Evolutionary conservation across 192 early-diverging fungal species (phyloP).

Genomic region (Backusella liffmaniae): DNA sequence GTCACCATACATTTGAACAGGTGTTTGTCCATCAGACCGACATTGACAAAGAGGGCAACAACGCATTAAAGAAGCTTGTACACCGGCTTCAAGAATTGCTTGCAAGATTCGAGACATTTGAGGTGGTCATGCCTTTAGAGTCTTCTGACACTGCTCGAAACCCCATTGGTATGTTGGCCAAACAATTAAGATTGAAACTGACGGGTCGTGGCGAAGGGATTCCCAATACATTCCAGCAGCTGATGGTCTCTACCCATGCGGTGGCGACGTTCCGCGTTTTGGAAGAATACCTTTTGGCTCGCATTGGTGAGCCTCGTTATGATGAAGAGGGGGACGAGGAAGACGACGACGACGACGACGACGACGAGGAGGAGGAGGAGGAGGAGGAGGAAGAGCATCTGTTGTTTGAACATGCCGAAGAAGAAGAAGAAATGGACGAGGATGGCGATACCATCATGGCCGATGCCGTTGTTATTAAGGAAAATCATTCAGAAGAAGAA

Average conservation of each 20-base stretch:
- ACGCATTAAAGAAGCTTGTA: slow-evolving; percentile 56
- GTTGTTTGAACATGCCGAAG: neutral
- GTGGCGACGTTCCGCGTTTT: slow-evolving; percentile 78
- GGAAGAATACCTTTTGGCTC: slow-evolving; percentile 76
- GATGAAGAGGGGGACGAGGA: slow-evolving; percentile 31
- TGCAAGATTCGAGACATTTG: slow-evolving; percentile 66
- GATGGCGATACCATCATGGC: slow-evolving; percentile 15
- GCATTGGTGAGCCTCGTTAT: slow-evolving; percentile 34
- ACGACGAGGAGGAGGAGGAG: neutral
- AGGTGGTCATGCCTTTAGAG: slow-evolving; percentile 49
- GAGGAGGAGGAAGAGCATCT: neutral
- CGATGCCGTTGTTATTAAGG: slow-evolving; percentile 22
- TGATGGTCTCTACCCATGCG: slow-evolving; percentile 82
- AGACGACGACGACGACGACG: neutral
- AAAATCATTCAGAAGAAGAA: neutral
- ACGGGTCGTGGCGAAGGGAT: slow-evolving; percentile 51
- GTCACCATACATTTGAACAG: slow-evolving; percentile 47
- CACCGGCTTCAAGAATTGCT: slow-evolving; percentile 70
- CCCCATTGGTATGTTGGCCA: slow-evolving; percentile 67
- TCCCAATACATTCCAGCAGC: slow-evolving; percentile 45
- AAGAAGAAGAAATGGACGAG: slow-evolving; percentile 10
- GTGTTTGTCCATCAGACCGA: slow-evolving; percentile 54
- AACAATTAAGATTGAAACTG: slow-evolving; percentile 68
- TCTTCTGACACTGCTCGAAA: slow-evolving; percentile 36
- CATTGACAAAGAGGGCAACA: slow-evolving; percentile 31